Conservation (phyloP, 257 asterid species). For the Ballota nigra region DNA sequence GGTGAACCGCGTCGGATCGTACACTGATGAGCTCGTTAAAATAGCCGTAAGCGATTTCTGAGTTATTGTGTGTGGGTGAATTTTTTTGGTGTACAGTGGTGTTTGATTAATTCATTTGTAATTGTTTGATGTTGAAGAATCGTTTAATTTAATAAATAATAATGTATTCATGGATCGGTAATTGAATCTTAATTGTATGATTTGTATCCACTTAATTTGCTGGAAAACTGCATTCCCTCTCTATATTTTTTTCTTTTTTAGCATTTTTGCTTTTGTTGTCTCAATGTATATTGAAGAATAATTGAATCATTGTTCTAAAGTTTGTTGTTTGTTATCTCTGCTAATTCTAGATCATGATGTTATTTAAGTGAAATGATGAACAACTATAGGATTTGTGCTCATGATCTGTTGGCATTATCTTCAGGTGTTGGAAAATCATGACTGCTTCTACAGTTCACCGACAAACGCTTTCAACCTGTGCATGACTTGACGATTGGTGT, state of each 20-base stretch:
- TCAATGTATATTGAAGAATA: neutral
- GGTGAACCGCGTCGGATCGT: constrained; percentile 77
- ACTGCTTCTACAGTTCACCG: constrained; percentile 82
- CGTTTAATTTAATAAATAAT: too few species aligned
- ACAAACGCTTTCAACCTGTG: constrained; percentile 80
- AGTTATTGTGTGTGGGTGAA: neutral
- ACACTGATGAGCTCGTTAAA: too few species aligned
- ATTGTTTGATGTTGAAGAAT: neutral
- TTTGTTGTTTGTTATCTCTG: neutral
- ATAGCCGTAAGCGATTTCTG: constrained; percentile 57
- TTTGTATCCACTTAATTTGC: neutral
- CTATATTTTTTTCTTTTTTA: too few species aligned
- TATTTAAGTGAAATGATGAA: neutral
- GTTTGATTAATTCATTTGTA: too few species aligned
- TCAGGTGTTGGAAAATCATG: constrained; percentile 92
- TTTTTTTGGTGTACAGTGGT: too few species aligned
- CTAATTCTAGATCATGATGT: neutral
- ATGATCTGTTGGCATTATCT: neutral
- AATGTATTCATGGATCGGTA: neutral
- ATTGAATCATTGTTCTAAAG: neutral
- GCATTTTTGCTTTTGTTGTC: too few species aligned
- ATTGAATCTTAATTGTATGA: too few species aligned
- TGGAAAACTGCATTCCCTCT: neutral
- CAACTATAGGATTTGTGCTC: neutral
- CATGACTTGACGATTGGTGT: constrained; percentile 86